These are phyloP conservation scores for Pleurotus tuber-regium DNA, from an alignment of 768 basidiomycete species.

Conservation along the genomic window DNA sequence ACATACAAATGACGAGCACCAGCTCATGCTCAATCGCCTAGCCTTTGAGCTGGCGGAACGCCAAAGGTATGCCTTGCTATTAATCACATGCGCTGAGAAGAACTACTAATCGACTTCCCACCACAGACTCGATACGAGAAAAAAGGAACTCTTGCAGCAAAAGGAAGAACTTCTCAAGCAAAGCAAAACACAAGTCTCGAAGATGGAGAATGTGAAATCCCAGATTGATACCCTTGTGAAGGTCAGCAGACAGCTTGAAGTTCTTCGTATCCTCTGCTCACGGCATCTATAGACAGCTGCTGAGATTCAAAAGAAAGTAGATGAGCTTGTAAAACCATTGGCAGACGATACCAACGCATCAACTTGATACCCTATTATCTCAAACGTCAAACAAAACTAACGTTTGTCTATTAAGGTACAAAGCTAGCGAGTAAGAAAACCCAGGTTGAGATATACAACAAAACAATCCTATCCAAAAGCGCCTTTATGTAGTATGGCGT, in stretches of 20 bases:
- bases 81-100: slow-evolving; percentile 13
- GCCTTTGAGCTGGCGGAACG: slow-evolving; percentile 87
- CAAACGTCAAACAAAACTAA: too few species aligned
- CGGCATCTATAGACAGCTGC: slow-evolving; percentile 50
- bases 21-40: slow-evolving; percentile 84
- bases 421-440: too few species aligned
- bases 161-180: slow-evolving; percentile 82
- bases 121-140: slow-evolving; percentile 66
- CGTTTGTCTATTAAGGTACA: too few species aligned
- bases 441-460: too few species aligned
- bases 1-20: slow-evolving; percentile 64
- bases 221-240: slow-evolving; percentile 79
- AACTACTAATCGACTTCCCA: not conserved
- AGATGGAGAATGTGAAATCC: slow-evolving; percentile 74
- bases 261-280: not conserved
- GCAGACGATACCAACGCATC: slow-evolving; percentile 15
- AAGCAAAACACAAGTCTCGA: slow-evolving; percentile 68
- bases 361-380: slow-evolving; percentile 4
- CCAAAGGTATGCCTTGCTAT: slow-evolving; percentile 57
- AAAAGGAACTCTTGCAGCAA: slow-evolving; percentile 62
- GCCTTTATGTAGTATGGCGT: too few species aligned
- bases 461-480: too few species aligned
- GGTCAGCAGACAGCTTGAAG: too few species aligned
- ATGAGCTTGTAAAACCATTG: slow-evolving; percentile 57
- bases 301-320: slow-evolving; percentile 75